These are phyloP conservation scores for Cystobasidiopsis lactophilus DNA, from an alignment of 768 basidiomycete species.

Conservation along the genomic window DNA sequence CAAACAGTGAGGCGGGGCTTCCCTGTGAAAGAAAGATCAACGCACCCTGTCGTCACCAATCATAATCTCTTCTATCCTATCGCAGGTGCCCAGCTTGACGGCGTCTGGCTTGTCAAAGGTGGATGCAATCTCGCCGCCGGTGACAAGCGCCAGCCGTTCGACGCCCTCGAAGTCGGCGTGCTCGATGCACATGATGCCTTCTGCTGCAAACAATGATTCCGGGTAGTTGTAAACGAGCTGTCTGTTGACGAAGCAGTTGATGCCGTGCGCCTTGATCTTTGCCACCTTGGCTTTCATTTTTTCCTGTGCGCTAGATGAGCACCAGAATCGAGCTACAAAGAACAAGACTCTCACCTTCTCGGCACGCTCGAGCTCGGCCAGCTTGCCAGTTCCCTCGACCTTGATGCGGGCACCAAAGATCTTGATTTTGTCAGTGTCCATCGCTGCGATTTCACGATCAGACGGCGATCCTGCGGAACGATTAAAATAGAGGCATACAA, in stretches of 20 bases:
- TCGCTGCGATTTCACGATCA: constrained; percentile 36
- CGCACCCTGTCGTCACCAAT: constrained; percentile 94
- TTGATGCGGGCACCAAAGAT: constrained; percentile 91
- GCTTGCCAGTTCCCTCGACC: constrained; percentile 86
- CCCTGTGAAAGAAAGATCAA: neutral
- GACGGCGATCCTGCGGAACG: neutral
- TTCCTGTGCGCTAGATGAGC: constrained; percentile 36
- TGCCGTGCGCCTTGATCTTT: constrained; percentile 75
- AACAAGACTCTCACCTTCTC: constrained; percentile 48
- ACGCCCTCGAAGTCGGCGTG: constrained; percentile 99
- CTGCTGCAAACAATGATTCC: constrained; percentile 79
- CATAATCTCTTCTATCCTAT: constrained; percentile 94
- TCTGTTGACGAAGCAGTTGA: constrained; percentile 92
- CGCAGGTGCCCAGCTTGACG: constrained; percentile 78
- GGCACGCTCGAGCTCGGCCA: constrained; percentile 91
- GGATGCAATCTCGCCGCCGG: constrained; percentile 88
- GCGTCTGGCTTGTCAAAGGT: constrained; percentile 84
- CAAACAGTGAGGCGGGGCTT: neutral
- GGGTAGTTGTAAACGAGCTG: constrained; percentile 99
- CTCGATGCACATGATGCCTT: constrained; percentile 86
- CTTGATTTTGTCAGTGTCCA: constrained; percentile 99
- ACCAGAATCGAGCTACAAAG: too few species aligned
- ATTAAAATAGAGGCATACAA: constrained; percentile 44
- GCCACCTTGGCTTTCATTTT: constrained; percentile 99
- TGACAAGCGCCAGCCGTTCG: constrained; percentile 81